phyloP scores from a whole-genome alignment of 768 basidiomycete species.

The Nidularia pulvinata region DNA sequence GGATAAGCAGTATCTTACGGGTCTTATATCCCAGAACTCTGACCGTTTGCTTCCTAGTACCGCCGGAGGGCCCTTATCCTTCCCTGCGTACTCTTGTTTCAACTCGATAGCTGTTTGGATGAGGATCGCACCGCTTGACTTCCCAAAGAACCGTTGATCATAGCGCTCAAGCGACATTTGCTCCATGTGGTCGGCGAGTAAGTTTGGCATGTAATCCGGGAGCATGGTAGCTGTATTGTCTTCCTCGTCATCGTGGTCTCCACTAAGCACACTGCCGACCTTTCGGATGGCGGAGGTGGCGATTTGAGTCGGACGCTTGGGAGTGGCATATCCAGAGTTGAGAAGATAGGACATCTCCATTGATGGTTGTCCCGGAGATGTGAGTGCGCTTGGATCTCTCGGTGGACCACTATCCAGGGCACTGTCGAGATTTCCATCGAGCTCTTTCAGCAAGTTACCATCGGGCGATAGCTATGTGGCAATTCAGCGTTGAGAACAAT shows the following conservation, averaged over 20 bases:
- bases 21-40: conserved; percentile 34
- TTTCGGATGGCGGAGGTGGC: conserved; percentile 31
- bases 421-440: conserved; percentile 33
- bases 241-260: conserved; percentile 28
- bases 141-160: conserved; percentile 51
- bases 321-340: neutral
- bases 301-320: conserved; percentile 14
- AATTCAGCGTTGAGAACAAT: too few species aligned
- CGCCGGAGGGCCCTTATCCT: conserved; percentile 7
- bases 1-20: conserved; percentile 19
- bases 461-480: conserved; percentile 59
- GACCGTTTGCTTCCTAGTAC: conserved; percentile 18
- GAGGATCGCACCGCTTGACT: conserved; percentile 55
- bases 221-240: conserved; percentile 19
- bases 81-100: conserved; percentile 53
- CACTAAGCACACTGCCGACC: conserved; percentile 8
- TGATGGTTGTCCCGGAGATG: neutral
- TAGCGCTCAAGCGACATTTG: conserved; percentile 26
- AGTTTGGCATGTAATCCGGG: neutral
- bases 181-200: conserved; percentile 33
- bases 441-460: conserved; percentile 56
- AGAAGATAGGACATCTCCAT: neutral
- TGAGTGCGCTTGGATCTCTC: conserved; percentile 15
- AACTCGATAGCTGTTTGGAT: conserved; percentile 55
- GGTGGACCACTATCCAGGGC: conserved; percentile 13